Percentiles rank a stretch among this genome's conserved stretches.
These are phyloP conservation scores for Glaciozyma antarctica DNA, from an alignment of 768 basidiomycete species.

Conservation along the genomic window DNA sequence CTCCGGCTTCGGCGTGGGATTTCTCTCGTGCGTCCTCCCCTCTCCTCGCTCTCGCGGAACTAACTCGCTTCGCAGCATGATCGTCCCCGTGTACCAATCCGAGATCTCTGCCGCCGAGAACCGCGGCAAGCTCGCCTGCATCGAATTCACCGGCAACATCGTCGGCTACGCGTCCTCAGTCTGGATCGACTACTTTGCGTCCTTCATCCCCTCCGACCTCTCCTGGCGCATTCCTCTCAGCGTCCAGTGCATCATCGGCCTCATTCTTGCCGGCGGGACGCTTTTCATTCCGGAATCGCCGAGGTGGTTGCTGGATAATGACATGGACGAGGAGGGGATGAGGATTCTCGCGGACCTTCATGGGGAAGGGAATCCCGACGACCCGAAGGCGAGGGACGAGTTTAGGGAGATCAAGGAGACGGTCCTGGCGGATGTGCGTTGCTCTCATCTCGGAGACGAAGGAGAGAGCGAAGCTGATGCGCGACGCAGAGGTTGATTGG, in stretches of 20 bases:
- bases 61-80: not conserved
- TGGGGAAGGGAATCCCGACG: slow-evolving; percentile 58
- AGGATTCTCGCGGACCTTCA: slow-evolving; percentile 78
- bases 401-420: slow-evolving; percentile 74
- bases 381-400: slow-evolving; percentile 65
- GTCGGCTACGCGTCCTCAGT: slow-evolving; percentile 82
- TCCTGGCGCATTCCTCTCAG: slow-evolving; percentile 88
- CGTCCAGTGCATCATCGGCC: slow-evolving; percentile 78
- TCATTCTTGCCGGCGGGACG: slow-evolving; percentile 66
- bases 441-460: not conserved
- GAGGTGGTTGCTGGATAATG: slow-evolving; percentile 84
- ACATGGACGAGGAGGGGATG: slow-evolving; percentile 72
- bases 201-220: slow-evolving; percentile 70
- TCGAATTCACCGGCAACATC: slow-evolving; percentile 91
- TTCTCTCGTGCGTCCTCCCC: slow-evolving; percentile 58
- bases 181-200: slow-evolving; percentile 91
- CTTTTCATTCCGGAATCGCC: slow-evolving; percentile 84
- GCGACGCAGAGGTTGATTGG: slow-evolving; percentile 58
- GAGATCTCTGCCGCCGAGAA: slow-evolving; percentile 86
- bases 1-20: slow-evolving; percentile 80
- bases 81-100: slow-evolving; percentile 83
- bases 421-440: slow-evolving; percentile 40
- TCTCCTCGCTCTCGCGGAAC: not conserved
- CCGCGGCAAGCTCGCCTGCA: slow-evolving; percentile 84
- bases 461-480: not conserved